Percentiles rank a stretch among this genome's conserved stretches.
These are phyloP conservation scores for Termitomyces sp. DNA, from an alignment of 768 basidiomycete genomes.

Conservation along the genomic window DNA sequence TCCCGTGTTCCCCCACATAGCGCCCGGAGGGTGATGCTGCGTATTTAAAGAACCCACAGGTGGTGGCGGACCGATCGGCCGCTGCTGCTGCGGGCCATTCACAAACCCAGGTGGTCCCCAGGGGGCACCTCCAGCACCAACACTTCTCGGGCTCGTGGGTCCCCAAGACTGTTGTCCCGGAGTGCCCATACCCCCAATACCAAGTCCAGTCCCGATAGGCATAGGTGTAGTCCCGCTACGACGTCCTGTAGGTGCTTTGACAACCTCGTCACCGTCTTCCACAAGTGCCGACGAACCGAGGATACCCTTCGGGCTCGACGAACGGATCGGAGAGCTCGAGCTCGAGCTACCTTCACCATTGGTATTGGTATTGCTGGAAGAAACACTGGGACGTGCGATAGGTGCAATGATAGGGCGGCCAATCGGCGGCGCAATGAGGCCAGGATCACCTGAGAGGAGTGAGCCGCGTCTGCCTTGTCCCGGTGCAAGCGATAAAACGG, in stretches of 20 bases:
- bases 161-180: conserved; percentile 38
- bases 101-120: conserved; percentile 33
- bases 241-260: conserved; percentile 40
- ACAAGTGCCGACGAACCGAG: conserved; percentile 75
- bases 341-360: conserved; percentile 53
- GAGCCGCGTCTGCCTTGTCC: conserved; percentile 45
- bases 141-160: conserved; percentile 40
- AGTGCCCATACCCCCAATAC: conserved; percentile 14
- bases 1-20: conserved; percentile 37
- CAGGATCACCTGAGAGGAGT: conserved; percentile 38
- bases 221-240: conserved; percentile 33
- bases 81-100: conserved; percentile 17
- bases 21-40: conserved; percentile 19
- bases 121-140: conserved; percentile 24
- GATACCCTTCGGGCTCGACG: conserved; percentile 56
- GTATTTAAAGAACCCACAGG: conserved; percentile 19
- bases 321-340: conserved; percentile 52
- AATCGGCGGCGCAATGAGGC: conserved; percentile 55
- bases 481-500: conserved; percentile 36
- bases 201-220: conserved; percentile 17
- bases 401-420: conserved; percentile 37
- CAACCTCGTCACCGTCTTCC: conserved; percentile 78
- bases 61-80: conserved; percentile 24
- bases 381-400: conserved; percentile 53
- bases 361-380: conserved; percentile 24